phyloP scores from a whole-genome alignment of 164 flowering plant species.

The Aristolochia californica region DNA sequence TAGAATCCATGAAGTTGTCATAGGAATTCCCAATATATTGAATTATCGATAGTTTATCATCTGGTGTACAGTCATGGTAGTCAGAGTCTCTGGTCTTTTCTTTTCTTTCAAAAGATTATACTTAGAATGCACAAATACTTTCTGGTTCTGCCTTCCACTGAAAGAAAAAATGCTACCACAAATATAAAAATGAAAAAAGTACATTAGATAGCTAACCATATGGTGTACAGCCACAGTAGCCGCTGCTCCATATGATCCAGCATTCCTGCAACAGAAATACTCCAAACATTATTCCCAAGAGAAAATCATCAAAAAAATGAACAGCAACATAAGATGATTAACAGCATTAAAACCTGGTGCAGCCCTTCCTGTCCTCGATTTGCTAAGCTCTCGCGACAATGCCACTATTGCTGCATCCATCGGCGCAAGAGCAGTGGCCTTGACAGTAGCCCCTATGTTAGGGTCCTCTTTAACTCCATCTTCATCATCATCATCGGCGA shows the following conservation, averaged over 20 bases:
- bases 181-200: too few species aligned
- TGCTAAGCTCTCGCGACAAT: slow-evolving; percentile 65
- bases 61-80: too few species aligned
- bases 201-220: too few species aligned
- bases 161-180: slow-evolving; percentile 57
- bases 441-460: slow-evolving; percentile 55
- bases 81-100: too few species aligned
- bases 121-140: too few species aligned
- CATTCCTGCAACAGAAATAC: slow-evolving; percentile 53
- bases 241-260: slow-evolving; percentile 95
- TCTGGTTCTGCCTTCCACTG: too few species aligned
- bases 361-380: slow-evolving; percentile 85
- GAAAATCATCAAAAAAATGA: neutral
- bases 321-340: neutral
- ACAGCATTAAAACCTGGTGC: slow-evolving; percentile 44
- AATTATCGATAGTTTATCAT: too few species aligned
- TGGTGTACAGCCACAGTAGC: too few species aligned
- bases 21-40: too few species aligned
- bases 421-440: slow-evolving; percentile 48
- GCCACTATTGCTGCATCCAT: slow-evolving; percentile 84
- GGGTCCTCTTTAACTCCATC: slow-evolving; percentile 31
- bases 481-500: slow-evolving; percentile 32
- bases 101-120: too few species aligned
- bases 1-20: neutral
- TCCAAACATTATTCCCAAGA: slow-evolving; percentile 1